Base-by-base conservation (phyloP, 345 rosid genomes). In the Populus deltoides region DNA sequence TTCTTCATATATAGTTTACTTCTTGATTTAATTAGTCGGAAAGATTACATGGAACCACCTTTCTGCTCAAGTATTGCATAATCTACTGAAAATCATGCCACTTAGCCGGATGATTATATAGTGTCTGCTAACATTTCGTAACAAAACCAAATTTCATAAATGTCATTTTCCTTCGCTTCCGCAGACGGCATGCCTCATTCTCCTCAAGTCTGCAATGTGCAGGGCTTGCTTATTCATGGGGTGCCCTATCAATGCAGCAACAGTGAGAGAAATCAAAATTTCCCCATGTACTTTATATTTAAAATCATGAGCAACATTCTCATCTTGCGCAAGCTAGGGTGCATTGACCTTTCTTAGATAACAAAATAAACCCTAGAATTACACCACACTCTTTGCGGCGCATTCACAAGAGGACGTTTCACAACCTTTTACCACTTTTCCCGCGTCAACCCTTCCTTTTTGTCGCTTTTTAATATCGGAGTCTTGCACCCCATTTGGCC, bases 391-490 rank as follows among this genome's bases (percentile, higher is more conserved):
- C 82, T 67, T 81, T 75, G 78, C 75, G 73, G 74, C 81, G 75
- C 75, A 81, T 78, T 73, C 88, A 78, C 77, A 76, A 63, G 80
- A 5, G 41, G 24, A 6, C 51, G 69, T 51, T 45, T 68, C n/a
- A 2, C 31, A 29, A 78, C 79, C 81, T 79, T 86, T 88, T 72
- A 72, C 89, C 92, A 68, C 76, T 65, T 79, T 84, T 86, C 84
- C 70, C 81, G 88, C 84, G 93, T 94, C 98, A 94, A 90, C 90
- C 82, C 71, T 67, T 72, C 49, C 63, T 29, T 66, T 68, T 2
- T 31, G 27, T 72, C 73, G 78, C 88, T 88, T 87, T 88, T 90
- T 88, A 89, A 89, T 86, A 63, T 84, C 83, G 43, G 74, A 80
- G 39, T 78, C 87, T 79, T 59, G 9, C 78, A 81, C 27, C 18